phyloP scores from a whole-genome alignment of 345 rosid species.

The Iberis pinnata region DNA sequence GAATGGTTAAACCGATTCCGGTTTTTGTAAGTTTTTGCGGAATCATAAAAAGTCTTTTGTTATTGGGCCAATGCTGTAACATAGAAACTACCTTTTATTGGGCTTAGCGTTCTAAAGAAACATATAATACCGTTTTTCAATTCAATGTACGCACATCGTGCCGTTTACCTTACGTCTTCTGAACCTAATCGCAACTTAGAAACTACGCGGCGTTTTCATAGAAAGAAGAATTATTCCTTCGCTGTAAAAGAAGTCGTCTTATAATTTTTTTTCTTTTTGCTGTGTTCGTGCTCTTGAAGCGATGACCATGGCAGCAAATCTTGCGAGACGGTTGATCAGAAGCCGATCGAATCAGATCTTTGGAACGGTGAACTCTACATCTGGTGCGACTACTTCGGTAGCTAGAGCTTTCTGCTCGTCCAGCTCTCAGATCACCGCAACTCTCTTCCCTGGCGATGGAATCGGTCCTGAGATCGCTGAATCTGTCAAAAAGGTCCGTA shows the following conservation, averaged over 20 bases:
- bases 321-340: conserved; percentile 29
- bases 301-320: conserved; percentile 34
- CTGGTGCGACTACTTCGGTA: conserved; percentile 16
- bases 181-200: too few species aligned
- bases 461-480: conserved; percentile 99
- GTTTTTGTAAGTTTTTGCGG: too few species aligned
- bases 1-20: conserved; percentile 3
- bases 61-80: not conserved
- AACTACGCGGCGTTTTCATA: conserved; percentile 17
- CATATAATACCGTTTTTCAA: too few species aligned
- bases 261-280: not conserved
- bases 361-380: conserved; percentile 28
- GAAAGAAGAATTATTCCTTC: too few species aligned
- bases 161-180: conserved; percentile 5
- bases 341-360: conserved; percentile 37
- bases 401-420: conserved; percentile 56
- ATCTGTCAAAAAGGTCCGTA: conserved; percentile 72
- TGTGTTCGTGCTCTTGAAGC: conserved; percentile 24
- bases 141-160: not conserved
- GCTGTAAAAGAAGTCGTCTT: too few species aligned
- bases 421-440: conserved; percentile 62
- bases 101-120: conserved; percentile 5
- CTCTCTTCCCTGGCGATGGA: conserved; percentile 98
- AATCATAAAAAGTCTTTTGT: too few species aligned
- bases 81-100: not conserved